These are phyloP conservation scores for Claviceps capensis DNA, from an alignment of 2,329 filamentous ascomycete genomes.

Conservation along the genomic window DNA sequence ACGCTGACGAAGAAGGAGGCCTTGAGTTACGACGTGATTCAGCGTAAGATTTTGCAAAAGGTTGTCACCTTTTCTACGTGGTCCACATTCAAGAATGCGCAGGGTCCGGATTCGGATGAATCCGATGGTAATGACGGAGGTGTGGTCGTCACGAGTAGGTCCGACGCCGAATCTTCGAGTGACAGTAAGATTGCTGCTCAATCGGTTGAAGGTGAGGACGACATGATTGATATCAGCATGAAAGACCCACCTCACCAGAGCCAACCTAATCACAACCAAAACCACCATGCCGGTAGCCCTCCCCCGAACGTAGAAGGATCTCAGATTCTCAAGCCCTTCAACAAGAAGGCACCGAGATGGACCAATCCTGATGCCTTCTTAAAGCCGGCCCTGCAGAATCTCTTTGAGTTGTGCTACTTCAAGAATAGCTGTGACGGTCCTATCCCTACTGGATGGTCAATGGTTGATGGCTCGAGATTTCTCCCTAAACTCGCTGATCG, in stretches of 20 bases:
- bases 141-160: constrained; percentile 49
- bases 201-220: constrained; percentile 79
- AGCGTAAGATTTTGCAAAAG: constrained; percentile 66
- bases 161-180: constrained; percentile 51
- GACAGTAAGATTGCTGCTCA: constrained; percentile 60
- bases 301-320: constrained; percentile 11
- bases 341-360: constrained; percentile 37
- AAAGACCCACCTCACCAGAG: constrained; percentile 36
- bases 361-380: constrained; percentile 42
- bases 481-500: constrained; percentile 41
- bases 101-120: constrained; percentile 26
- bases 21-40: constrained; percentile 52
- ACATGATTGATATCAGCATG: constrained; percentile 83
- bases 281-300: constrained; percentile 2
- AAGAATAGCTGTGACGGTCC: constrained; percentile 35
- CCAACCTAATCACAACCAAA: background rate
- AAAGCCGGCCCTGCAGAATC: constrained; percentile 45
- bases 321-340: constrained; percentile 32
- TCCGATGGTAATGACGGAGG: constrained; percentile 51
- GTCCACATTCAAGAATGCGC: constrained; percentile 42
- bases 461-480: constrained; percentile 42
- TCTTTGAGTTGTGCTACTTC: constrained; percentile 68
- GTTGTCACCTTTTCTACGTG: constrained; percentile 65
- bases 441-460: constrained; percentile 58
- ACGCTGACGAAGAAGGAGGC: constrained; percentile 61